phyloP scores from a whole-genome alignment of 176 grass and related monocot species.

The Eragrostis nindensis region DNA sequence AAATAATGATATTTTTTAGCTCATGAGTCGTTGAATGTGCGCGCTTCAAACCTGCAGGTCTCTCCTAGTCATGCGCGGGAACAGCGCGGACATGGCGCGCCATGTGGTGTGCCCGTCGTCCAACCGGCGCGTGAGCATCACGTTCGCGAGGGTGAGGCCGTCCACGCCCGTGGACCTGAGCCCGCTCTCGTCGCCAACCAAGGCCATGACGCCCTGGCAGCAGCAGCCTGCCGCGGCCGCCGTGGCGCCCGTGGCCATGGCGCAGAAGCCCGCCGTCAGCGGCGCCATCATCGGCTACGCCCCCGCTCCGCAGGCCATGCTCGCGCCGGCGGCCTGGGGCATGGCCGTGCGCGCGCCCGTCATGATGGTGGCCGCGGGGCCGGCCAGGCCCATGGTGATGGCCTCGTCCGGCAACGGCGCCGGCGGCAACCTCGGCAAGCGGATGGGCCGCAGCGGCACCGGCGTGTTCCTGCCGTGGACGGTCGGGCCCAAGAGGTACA shows the following conservation, averaged over 20 bases:
- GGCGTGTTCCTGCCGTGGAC: constrained; percentile 97
- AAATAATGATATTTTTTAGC: neutral
- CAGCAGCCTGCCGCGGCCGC: constrained; percentile 14
- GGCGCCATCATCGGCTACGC: constrained; percentile 56
- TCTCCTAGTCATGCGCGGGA: constrained; percentile 95
- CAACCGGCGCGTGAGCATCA: constrained; percentile 85
- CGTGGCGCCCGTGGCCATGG: constrained; percentile 35
- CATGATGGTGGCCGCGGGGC: constrained; percentile 68
- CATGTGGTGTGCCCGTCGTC: constrained; percentile 87
- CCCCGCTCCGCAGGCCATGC: constrained; percentile 61
- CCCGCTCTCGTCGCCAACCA: constrained; percentile 66
- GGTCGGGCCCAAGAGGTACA: constrained; percentile 87
- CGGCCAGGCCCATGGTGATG: constrained; percentile 64
- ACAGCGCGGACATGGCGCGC: constrained; percentile 94
- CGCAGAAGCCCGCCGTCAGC: constrained; percentile 40
- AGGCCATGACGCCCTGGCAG: constrained; percentile 79
- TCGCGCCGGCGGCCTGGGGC: constrained; percentile 71
- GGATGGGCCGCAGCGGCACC: constrained; percentile 71
- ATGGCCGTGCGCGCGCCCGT: constrained; percentile 70
- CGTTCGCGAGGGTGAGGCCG: constrained; percentile 76
- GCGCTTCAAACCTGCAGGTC: constrained; percentile 55
- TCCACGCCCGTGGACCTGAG: constrained; percentile 56
- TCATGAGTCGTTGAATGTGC: neutral
- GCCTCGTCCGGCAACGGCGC: constrained; percentile 23
- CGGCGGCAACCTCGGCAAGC: constrained; percentile 54